Base-by-base conservation (phyloP, 352 stramenopile species). In the Globisporangium lucens region DNA sequence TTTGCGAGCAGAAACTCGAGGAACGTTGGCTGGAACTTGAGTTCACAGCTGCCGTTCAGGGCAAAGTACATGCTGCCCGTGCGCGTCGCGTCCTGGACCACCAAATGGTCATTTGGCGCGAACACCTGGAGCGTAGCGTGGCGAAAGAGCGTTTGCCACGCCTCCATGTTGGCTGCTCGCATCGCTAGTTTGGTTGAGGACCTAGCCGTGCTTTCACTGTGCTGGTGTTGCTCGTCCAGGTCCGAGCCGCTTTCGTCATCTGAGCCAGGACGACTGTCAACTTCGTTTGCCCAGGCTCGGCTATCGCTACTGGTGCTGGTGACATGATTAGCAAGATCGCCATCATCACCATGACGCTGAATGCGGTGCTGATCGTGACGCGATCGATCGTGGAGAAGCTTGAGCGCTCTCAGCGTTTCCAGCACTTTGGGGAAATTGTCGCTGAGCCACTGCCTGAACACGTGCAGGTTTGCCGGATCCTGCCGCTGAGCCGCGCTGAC, bases 1-100 rank as follows among this genome's bases (percentile, higher is more conserved):
- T 65, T 61, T 24, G 65, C 38, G 36, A 76, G 49, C 6, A 80
- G 55, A 8, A 69, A 43, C 6, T 74, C 61, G 5, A 79, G 59
- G 41, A 81, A 75, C 53, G 75, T 73, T 10, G 75, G 67, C 43
- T 69, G 62, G 20, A 75, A 79, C 10, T 66, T 13, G 10, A 77
- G 46, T 5, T 81, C 69, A 52, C 75, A 81, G 24, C 53, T 56
- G 13, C 75, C 75, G 17, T 63, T 74, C 22, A 80, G 41, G 33
- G 82, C 66, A 8, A 84, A 72, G 57, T 73, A 79, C 1, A 84
- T 58, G 9, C 66, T 61, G 4, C 70, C 70, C 0, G 72, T 57
- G 0, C 63, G 68, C 1, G 74, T 82, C n/a, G 24, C 51, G 33
- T 76, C 70, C 61, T 82, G 74, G 1, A 53, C 60, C 33, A 82